These are phyloP conservation scores for Botryosphaeria agaves DNA, from an alignment of 2,329 filamentous ascomycete species.

Conservation along the genomic window DNA sequence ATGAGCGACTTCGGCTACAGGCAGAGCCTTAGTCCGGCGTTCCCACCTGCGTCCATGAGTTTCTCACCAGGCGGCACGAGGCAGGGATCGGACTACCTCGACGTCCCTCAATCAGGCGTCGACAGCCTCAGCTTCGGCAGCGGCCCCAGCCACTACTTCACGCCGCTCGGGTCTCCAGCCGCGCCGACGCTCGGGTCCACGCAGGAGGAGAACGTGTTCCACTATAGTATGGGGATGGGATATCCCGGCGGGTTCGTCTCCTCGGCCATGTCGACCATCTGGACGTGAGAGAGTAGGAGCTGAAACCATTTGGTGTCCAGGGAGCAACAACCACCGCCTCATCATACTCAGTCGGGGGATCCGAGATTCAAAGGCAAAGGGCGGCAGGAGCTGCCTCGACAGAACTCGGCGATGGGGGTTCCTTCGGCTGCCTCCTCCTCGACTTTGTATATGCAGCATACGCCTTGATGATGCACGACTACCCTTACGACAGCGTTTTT, in stretches of 20 bases:
- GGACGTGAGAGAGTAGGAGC: conserved; percentile 21
- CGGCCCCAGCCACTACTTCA: conserved; percentile 14
- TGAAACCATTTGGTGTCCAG: conserved; percentile 21
- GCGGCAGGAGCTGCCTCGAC: neutral
- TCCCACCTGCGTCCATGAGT: conserved; percentile 25
- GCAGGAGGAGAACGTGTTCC: conserved; percentile 22
- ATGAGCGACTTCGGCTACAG: conserved; percentile 20
- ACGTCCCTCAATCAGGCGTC: conserved; percentile 19
- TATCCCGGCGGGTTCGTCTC: conserved; percentile 26
- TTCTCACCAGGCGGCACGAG: conserved; percentile 11
- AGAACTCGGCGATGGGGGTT: no score
- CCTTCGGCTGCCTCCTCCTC: no score
- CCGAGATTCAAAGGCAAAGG: conserved; percentile 1
- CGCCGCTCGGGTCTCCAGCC: conserved; percentile 13
- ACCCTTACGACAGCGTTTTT: no score
- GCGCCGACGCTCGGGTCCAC: conserved; percentile 15
- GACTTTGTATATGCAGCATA: no score
- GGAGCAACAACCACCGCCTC: conserved; percentile 3
- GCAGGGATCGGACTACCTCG: conserved; percentile 24
- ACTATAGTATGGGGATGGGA: conserved; percentile 19
- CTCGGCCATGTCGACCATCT: conserved; percentile 17
- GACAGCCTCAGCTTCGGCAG: conserved; percentile 9
- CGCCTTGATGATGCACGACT: no score
- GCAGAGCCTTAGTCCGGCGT: conserved; percentile 29
- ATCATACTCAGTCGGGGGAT: no score